These are phyloP conservation scores for Mortierella sp. DNA, from an alignment of 371 early-diverging fungal genomes.

Conservation along the genomic window DNA sequence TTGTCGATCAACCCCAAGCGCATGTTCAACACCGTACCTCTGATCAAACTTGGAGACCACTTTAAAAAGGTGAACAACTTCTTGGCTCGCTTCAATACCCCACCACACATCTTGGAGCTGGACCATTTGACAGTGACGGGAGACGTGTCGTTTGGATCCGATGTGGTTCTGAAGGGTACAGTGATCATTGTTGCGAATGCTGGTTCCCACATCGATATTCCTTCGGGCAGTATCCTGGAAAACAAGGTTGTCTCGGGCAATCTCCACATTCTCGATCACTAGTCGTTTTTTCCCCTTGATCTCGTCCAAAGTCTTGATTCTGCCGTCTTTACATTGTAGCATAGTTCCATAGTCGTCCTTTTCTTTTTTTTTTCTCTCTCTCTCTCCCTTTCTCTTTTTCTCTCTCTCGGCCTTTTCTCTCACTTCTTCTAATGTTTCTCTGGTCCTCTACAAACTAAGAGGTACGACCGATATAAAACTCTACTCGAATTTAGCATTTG, in stretches of 20 bases:
- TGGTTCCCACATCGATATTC: slow-evolving; percentile 94
- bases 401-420: too few relatives aligned
- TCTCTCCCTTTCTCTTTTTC: background rate
- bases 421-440: too few relatives aligned
- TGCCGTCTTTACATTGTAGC: background rate
- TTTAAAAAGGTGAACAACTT: slow-evolving; percentile 95
- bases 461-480: too few relatives aligned
- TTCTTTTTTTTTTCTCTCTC: slow-evolving; percentile 11
- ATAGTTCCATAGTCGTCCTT: background rate
- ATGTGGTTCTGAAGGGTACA: slow-evolving; percentile 93
- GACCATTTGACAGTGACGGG: slow-evolving; percentile 98
- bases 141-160: slow-evolving; percentile 95
- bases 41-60: slow-evolving; percentile 97
- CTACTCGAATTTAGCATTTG: too few relatives aligned
- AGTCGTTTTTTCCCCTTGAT: slow-evolving; percentile 2
- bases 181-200: slow-evolving; percentile 98
- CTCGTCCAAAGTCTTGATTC: background rate
- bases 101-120: slow-evolving; percentile 96
- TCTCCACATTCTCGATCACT: slow-evolving; percentile 85
- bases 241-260: slow-evolving; percentile 98
- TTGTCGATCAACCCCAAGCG: slow-evolving; percentile 93
- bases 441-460: too few relatives aligned
- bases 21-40: slow-evolving; percentile 92
- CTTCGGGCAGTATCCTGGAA: slow-evolving; percentile 94
- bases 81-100: slow-evolving; percentile 82